Base-by-base conservation (phyloP, 192 early-diverging fungal species). In the Backusella australiensis region DNA sequence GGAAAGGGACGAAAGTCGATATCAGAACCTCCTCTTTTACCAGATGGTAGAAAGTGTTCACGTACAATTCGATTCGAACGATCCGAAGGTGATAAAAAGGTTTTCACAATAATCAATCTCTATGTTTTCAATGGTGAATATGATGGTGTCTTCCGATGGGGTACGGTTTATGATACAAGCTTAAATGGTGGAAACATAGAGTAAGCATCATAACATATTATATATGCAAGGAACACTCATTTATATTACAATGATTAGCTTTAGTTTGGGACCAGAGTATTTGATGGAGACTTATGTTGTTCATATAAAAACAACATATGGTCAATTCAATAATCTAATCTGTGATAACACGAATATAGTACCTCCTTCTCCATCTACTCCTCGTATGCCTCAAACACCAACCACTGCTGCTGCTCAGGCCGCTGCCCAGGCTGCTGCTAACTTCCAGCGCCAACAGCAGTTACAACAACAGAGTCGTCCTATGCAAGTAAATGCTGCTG, bases 41-140 rank as follows among this genome's bases (percentile, higher is more conserved):
- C 88, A 19, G 91, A 91, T 74, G 92, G 90, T 9, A 83, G 89
- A 39, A 87, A 86, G 35, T 88, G 89, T 39, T 81, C 90, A 19
- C 89, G 92, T 17, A 93, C 91, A 21, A 82, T 93, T 76, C 92
- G 92, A 35, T 93, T 92, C 78, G 87, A 91, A 29, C 86, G 83
- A 36, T 77, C 77, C 11, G 87, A 85, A 72, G 85, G 81, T 21
- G 72, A 83, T 21, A 75, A 85, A 76, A 88, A 90, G 41, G 82
- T 87, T 32, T 90, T 90, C 67, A 92, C 88, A 11, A 84, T 89
- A 69, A 84, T 92, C 72, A 89, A 90, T 38, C 86, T 93, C 12
- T 82, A 86, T 70, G 83, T 88, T 52, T 73, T 76, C 3, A 83
- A 85, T 46, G 82, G 86, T 21, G 84, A 87, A 26, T 88, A 89